Conservation (phyloP, 129 eudicot species). For the Flaveria trinervia region DNA sequence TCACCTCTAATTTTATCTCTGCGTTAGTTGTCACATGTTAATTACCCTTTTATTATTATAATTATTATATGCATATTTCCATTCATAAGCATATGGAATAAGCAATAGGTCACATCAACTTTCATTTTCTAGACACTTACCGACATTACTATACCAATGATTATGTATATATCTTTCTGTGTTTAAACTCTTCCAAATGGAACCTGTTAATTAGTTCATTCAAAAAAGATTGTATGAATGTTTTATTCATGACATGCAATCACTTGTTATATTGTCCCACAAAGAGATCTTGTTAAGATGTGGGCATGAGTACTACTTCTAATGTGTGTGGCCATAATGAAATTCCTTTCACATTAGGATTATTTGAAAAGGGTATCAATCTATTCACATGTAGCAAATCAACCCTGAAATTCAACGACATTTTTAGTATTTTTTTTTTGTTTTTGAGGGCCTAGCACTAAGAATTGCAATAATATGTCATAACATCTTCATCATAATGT, state of each 20-base stretch:
- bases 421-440: background rate
- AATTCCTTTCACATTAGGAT: slow-evolving; percentile 29
- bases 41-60: no score
- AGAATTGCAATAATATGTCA: background rate
- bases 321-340: slow-evolving; percentile 3
- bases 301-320: slow-evolving; percentile 12
- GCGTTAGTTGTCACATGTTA: background rate
- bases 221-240: background rate
- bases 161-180: background rate
- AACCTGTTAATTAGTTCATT: slow-evolving; percentile 8
- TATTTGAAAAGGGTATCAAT: slow-evolving; percentile 15
- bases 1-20: slow-evolving; percentile 33
- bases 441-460: slow-evolving; percentile 24
- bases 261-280: slow-evolving; percentile 30
- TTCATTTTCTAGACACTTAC: background rate
- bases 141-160: background rate
- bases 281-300: slow-evolving; percentile 20
- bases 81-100: slow-evolving; percentile 3
- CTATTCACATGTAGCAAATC: slow-evolving; percentile 16
- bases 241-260: background rate
- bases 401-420: slow-evolving; percentile 26
- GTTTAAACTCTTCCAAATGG: slow-evolving; percentile 12
- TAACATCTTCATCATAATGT: background rate
- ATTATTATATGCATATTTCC: no score
- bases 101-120: background rate